Percentiles rank a stretch among this genome's conserved stretches.
These are phyloP conservation scores for Starmera pachycereana DNA, from an alignment of 805 yeast species.

Conservation along the genomic window DNA sequence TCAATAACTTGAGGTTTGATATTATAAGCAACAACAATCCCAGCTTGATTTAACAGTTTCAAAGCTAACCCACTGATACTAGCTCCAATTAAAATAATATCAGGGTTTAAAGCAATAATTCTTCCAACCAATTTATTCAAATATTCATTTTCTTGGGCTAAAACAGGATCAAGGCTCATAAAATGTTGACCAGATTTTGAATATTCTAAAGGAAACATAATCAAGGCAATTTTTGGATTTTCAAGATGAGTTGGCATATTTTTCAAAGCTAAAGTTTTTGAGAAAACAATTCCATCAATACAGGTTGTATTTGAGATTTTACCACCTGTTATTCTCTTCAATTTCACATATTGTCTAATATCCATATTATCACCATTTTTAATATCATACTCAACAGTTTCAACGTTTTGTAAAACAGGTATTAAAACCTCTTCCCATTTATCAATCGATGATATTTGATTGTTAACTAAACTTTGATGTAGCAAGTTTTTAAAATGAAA, in stretches of 20 bases:
- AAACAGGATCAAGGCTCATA: conserved; percentile 71
- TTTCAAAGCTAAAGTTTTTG: conserved; percentile 73
- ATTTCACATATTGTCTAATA: conserved; percentile 78
- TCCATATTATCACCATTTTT: conserved; percentile 67
- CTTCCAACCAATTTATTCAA: conserved; percentile 73
- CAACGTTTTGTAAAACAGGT: conserved; percentile 42
- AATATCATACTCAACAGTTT: conserved; percentile 48
- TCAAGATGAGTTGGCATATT: conserved; percentile 57
- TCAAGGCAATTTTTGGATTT: conserved; percentile 68
- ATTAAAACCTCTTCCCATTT: conserved; percentile 53
- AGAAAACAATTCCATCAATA: conserved; percentile 74
- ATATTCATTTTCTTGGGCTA: conserved; percentile 83
- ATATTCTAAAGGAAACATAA: conserved; percentile 87
- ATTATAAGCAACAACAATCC: conserved; percentile 72
- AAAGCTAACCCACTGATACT: conserved; percentile 78
- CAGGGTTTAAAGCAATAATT: conserved; percentile 67
- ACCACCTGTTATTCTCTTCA: conserved; percentile 80
- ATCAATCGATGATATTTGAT: conserved; percentile 36
- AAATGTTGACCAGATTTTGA: conserved; percentile 67
- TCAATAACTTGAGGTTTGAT: conserved; percentile 76
- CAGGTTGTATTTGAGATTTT: conserved; percentile 44
- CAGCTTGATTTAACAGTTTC: conserved; percentile 57
- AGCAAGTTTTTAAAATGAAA: conserved; percentile 41
- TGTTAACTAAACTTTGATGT: conserved; percentile 52
- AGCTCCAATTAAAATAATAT: conserved; percentile 66